Evolutionary conservation across 495 filamentous ascomycete species (phyloP), one percentile per base, ranked within the genome.

Genomic region (Neurospora tetrasperma): DNA sequence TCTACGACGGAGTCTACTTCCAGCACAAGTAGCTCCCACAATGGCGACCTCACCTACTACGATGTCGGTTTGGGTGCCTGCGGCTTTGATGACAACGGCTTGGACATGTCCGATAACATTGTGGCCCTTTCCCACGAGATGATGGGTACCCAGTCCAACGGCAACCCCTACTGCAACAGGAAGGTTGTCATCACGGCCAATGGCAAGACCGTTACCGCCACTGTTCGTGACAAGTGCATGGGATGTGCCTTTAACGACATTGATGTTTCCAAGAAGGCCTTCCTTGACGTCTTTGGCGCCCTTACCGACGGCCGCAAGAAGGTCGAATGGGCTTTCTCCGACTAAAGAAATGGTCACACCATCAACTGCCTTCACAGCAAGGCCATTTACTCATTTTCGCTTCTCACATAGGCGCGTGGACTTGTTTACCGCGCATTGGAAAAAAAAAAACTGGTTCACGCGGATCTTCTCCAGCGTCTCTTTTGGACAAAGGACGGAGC

Each of bases 221-320:
- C 71, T 14, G 87, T 93, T 69, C 88, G 88, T 48, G 92, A 95
- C 86, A 91, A 92, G 83, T 95, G 92, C 85, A 87, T 87, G 79
- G 90, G 91, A 77, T 94, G 92, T 77, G 73, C 62, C 0, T 72
- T 44, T 20, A 74, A 74, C 70, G 78, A 81, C 71, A 84, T 89
- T 43, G 87, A 89, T 70, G 84, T 85, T 59, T 84, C 85, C 54
- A 78, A 84, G 71, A 77, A 80, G 62, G 79, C 82, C 41, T 89
- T 88, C 74, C 4, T 42, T 0, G 77, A 80, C 12, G 77, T 89
- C 14, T 84, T 85, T 74, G 82, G 79, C 27, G 72, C 76, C 20
- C 74, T 83, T 8, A 76, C 71, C 12, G 79, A 42, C 35, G 85
- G 85, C 42, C 81, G 85, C 46, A 41, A 71, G 14, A 39, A 75